Evolutionary conservation across 164 flowering plant genomes (phyloP).

Genomic region (Aristolochia contorta): DNA sequence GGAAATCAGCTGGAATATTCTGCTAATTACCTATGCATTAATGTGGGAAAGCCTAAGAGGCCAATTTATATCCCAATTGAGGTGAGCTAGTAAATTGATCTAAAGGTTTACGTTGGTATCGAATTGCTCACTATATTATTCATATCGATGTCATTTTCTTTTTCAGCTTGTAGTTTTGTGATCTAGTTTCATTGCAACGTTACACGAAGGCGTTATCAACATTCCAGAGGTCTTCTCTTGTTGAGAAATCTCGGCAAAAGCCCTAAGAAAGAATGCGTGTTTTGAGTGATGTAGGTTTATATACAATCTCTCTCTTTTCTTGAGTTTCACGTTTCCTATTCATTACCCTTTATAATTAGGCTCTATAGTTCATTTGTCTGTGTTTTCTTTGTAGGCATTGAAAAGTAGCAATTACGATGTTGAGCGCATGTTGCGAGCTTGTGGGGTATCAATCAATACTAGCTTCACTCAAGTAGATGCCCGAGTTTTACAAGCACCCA

Average conservation of each 20-base stretch:
- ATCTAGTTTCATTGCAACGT: conserved; percentile 73
- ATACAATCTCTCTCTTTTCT: not conserved
- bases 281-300: conserved; percentile 44
- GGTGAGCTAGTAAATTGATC: conserved; percentile 17
- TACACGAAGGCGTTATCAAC: conserved; percentile 72
- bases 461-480: conserved; percentile 72
- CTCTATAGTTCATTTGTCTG: not conserved
- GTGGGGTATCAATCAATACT: conserved; percentile 48
- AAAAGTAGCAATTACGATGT: conserved; percentile 43
- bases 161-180: conserved; percentile 46
- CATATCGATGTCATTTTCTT: not conserved
- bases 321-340: not conserved
- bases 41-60: conserved; percentile 61
- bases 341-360: not conserved
- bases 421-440: conserved; percentile 56
- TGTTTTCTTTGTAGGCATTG: conserved; percentile 34
- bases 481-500: conserved; percentile 71
- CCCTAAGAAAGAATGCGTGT: conserved; percentile 74
- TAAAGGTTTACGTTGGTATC: not conserved
- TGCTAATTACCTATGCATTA: conserved; percentile 46
- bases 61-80: conserved; percentile 59
- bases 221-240: conserved; percentile 69
- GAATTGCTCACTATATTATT: not conserved
- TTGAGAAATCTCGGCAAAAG: conserved; percentile 89
- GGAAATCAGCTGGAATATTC: conserved; percentile 29